Base-by-base conservation (phyloP, 2,329 filamentous ascomycete species). In the Colletotrichum tropicale region DNA sequence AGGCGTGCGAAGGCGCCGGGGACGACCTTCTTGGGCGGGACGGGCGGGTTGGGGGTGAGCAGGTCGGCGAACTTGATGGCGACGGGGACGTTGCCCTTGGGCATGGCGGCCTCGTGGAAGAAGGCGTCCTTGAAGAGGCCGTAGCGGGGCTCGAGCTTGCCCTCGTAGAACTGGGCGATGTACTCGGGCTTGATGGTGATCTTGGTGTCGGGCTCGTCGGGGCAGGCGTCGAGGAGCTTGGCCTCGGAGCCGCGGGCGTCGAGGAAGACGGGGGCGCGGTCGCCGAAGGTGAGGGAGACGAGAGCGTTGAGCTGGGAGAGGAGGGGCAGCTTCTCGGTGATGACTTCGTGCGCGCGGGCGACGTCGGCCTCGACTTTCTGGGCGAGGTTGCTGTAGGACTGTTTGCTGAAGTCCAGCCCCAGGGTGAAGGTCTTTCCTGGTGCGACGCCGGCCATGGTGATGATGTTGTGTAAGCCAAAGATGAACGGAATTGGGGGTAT, bases 131-230 rank as follows among this genome's bases (percentile, higher is more conserved):
- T 64, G 60, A 67, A 72, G 9, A 72, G 62, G 9, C 70, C 70
- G 9, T 60, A 34, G 2, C 70, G 70, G 6, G 70, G 70, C 21
- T 72, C 70, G 5, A 72, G 21, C 26, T 66, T 72, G 70, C 70
- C 70, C 16, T 72, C 62, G 52, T 72, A 66, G 15, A 72, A 67
- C 26, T 66, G 48, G 6, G 52, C n/a, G 32, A 72, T 52, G n/a
- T 67, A 72, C 62, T 61, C 70, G 8, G 70, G 70, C 62, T 72
- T 72, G 32, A 67, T 67, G 52, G 34, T 61, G 26, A 67, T 43
- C 24, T 61, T 55, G 32, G 52, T 66, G 26, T 72, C 70, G 8
- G 61, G 48, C 36, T 72, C 61, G 26, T 66, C 62, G 8, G 48
- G 4, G 16, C 18, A 34, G 16, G 70, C 15, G 24, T 36, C 21